These are phyloP conservation scores for Clarkia xantiana DNA, from an alignment of 345 rosid genomes.

Conservation along the genomic window DNA sequence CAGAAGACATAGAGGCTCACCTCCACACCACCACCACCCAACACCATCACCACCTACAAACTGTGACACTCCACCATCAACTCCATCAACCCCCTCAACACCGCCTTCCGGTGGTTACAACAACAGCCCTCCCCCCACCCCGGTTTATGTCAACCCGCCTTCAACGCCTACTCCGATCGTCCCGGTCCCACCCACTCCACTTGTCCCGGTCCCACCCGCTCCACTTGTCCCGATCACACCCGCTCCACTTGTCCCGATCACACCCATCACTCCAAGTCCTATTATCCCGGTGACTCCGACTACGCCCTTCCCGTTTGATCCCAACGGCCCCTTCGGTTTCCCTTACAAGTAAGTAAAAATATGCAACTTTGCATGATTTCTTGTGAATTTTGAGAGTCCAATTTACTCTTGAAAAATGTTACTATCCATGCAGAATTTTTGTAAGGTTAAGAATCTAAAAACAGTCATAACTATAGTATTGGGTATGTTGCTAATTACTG, in stretches of 20 bases:
- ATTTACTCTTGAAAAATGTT: no score
- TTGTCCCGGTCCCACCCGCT: slow-evolving; percentile 38
- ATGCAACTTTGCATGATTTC: neutral
- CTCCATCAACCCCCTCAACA: slow-evolving; percentile 13
- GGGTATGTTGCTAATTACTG: no score
- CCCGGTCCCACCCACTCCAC: slow-evolving; percentile 10
- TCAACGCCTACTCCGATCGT: neutral
- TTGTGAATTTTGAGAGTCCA: no score
- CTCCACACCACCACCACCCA: neutral
- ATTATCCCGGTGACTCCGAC: no score
- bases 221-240: slow-evolving; percentile 19
- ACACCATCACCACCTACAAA: slow-evolving; percentile 23
- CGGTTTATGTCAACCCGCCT: slow-evolving; percentile 32
- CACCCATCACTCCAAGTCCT: slow-evolving; percentile 13
- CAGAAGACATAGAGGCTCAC: neutral
- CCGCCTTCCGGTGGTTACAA: slow-evolving; percentile 24
- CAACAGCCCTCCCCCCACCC: slow-evolving; percentile 30
- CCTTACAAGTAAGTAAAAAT: slow-evolving; percentile 76
- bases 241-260: no score
- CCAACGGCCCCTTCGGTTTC: slow-evolving; percentile 33
- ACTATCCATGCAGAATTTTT: no score
- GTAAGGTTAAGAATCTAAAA: no score
- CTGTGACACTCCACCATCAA: slow-evolving; percentile 26
- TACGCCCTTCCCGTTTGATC: slow-evolving; percentile 50
- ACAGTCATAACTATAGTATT: no score